phyloP scores from a whole-genome alignment of 2,329 filamentous ascomycete species.

The Fusarium floridanum region DNA sequence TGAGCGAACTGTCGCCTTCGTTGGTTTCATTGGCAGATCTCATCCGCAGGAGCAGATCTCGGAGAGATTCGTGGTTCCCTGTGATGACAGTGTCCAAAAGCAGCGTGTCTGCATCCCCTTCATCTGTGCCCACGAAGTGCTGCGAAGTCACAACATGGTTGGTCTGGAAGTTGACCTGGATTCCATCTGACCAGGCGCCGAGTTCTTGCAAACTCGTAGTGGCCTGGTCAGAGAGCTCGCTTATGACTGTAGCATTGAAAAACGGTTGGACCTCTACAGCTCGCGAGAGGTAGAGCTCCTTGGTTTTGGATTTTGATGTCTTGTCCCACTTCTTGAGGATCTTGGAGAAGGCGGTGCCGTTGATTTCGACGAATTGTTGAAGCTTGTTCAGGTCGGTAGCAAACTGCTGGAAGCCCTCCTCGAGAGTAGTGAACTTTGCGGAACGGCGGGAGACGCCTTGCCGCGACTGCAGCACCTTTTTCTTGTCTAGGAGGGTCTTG shows the following conservation, averaged over 20 bases:
- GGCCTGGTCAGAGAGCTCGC: slow-evolving; percentile 94
- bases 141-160: slow-evolving; percentile 76
- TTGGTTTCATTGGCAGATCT: slow-evolving; percentile 65
- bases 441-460: slow-evolving; percentile 86
- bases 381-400: slow-evolving; percentile 97
- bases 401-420: slow-evolving; percentile 98
- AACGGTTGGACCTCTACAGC: slow-evolving; percentile 98
- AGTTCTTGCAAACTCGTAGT: slow-evolving; percentile 96
- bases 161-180: slow-evolving; percentile 86
- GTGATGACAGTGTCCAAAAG: slow-evolving; percentile 88
- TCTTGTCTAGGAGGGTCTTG: slow-evolving; percentile 94
- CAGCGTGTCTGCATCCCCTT: slow-evolving; percentile 89
- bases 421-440: slow-evolving; percentile 92
- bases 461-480: slow-evolving; percentile 87
- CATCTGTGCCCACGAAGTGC: slow-evolving; percentile 79
- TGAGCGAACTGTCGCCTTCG: slow-evolving; percentile 68
- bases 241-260: slow-evolving; percentile 97
- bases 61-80: slow-evolving; percentile 81
- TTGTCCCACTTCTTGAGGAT: slow-evolving; percentile 99
- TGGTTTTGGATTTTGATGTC: slow-evolving; percentile 98
- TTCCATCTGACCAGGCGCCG: slow-evolving; percentile 96
- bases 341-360: slow-evolving; percentile 97
- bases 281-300: slow-evolving; percentile 94
- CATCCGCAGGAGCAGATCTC: slow-evolving; percentile 85
- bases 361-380: slow-evolving; percentile 98